Conservation (phyloP, 768 basidiomycete species). For the Chiua virens region DNA sequence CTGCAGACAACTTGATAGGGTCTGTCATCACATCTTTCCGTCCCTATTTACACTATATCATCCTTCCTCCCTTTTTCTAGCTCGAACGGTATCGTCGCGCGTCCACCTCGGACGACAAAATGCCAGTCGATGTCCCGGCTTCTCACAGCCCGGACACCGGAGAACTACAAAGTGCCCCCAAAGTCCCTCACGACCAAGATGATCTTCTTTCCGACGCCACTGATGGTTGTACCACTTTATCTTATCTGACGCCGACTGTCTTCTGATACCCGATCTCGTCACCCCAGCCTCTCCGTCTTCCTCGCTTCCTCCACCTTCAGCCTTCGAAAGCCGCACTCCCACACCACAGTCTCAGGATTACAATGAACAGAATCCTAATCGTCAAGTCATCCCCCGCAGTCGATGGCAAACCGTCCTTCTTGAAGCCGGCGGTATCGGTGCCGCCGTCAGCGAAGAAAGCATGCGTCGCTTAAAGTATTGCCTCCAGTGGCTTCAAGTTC, state of each 20-base stretch:
- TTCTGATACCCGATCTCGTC: not conserved
- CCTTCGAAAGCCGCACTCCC: constrained; percentile 20
- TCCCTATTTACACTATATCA: not conserved
- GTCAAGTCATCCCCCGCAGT: constrained; percentile 69
- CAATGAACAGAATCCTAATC: constrained; percentile 28
- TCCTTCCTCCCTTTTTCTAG: constrained; percentile 25
- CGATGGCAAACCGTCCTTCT: constrained; percentile 82
- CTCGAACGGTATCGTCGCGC: constrained; percentile 51
- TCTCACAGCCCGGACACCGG: not conserved
- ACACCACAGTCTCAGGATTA: constrained; percentile 22
- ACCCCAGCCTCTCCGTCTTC: too few relatives aligned
- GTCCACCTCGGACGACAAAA: constrained; percentile 32
- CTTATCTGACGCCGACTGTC: constrained; percentile 10
- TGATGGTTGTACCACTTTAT: constrained; percentile 4
- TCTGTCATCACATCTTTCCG: constrained; percentile 34
- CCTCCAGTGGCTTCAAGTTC: constrained; percentile 82
- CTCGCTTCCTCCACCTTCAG: too few relatives aligned
- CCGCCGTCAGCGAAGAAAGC: constrained; percentile 88
- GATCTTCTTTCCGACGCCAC: not conserved
- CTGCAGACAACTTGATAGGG: constrained; percentile 81
- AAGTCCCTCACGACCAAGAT: not conserved
- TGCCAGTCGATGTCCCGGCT: constrained; percentile 23
- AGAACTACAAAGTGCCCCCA: not conserved
- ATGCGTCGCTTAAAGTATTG: constrained; percentile 86
- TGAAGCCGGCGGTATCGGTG: constrained; percentile 86